Percentiles rank a stretch among this genome's conserved stretches.
Evolutionary conservation across 352 stramenopile genomes (phyloP).

Genomic region (Pythium periplocum): DNA sequence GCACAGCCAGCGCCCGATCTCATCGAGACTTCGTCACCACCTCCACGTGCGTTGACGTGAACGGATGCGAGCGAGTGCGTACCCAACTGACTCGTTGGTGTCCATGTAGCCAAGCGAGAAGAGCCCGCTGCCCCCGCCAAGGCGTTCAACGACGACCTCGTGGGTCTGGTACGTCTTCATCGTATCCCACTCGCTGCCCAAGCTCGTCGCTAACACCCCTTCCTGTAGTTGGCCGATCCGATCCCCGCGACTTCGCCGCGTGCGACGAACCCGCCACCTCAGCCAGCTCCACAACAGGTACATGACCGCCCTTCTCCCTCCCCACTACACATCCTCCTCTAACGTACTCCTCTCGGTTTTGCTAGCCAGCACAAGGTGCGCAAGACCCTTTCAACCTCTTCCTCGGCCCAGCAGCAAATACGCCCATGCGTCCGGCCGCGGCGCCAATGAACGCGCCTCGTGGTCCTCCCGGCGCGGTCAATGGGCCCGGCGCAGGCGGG

Average conservation of each 20-base stretch:
- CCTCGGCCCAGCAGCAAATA: constrained; percentile 16
- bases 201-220: no score
- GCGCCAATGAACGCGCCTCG: constrained; percentile 28
- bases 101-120: constrained; percentile 41
- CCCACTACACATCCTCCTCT: no score
- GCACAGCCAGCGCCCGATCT: constrained; percentile 40
- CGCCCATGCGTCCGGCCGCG: constrained; percentile 25
- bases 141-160: constrained; percentile 76
- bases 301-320: no score
- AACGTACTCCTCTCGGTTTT: no score
- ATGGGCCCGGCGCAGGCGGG: constrained; percentile 10
- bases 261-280: constrained; percentile 28
- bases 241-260: constrained; percentile 36
- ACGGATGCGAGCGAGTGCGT: neutral
- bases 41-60: constrained; percentile 5
- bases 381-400: constrained; percentile 79
- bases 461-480: constrained; percentile 13
- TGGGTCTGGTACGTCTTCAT: constrained; percentile 50
- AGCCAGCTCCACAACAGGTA: constrained; percentile 6
- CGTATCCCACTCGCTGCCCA: no score
- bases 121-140: constrained; percentile 41
- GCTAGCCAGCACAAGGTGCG: constrained; percentile 15
- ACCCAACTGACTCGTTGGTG: neutral
- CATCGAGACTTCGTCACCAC: constrained; percentile 53
- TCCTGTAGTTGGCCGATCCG: constrained; percentile 47